Evolutionary conservation across 2,329 filamentous ascomycete genomes (phyloP).

Genomic region (Fusarium annulatum): DNA sequence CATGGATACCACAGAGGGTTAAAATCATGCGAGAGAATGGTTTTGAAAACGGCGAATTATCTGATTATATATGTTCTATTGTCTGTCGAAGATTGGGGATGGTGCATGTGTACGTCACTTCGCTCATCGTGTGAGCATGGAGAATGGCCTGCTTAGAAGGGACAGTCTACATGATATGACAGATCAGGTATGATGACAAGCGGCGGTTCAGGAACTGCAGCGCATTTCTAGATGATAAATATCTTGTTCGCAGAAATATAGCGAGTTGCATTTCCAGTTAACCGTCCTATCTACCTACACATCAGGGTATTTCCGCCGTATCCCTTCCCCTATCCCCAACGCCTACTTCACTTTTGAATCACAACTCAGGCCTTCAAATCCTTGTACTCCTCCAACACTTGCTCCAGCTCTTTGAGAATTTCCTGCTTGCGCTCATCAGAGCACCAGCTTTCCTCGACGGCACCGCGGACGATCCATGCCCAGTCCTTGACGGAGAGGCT

Average conservation of each 20-base stretch:
- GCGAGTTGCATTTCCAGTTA: neutral
- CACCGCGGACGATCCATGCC: conserved; percentile 69
- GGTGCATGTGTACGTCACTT: conserved; percentile 5
- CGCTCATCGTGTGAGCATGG: conserved; percentile 8
- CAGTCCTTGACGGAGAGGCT: conserved; percentile 72
- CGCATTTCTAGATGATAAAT: conserved; percentile 16
- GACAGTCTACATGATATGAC: neutral
- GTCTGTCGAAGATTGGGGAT: neutral
- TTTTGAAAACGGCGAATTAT: neutral
- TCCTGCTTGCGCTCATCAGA: conserved; percentile 69
- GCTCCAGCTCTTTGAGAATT: conserved; percentile 60
- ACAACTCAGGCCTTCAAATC: neutral
- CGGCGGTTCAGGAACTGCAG: conserved; percentile 6
- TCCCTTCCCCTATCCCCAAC: neutral
- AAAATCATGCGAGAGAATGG: neutral
- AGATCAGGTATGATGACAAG: conserved; percentile 5
- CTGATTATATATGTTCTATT: neutral
- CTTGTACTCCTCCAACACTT: conserved; percentile 37
- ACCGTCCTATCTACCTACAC: neutral
- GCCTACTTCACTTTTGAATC: conserved; percentile 4
- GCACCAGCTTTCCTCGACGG: conserved; percentile 78
- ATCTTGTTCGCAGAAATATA: neutral
- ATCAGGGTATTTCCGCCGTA: conserved; percentile 19
- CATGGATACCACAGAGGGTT: conserved; percentile 60
- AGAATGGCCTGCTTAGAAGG: conserved; percentile 1